A percentile compares a stretch with the other conserved stretches of the same genome.
These are phyloP conservation scores for Coemansia sp. DNA, from an alignment of 192 early-diverging fungal genomes.

Conservation along the genomic window DNA sequence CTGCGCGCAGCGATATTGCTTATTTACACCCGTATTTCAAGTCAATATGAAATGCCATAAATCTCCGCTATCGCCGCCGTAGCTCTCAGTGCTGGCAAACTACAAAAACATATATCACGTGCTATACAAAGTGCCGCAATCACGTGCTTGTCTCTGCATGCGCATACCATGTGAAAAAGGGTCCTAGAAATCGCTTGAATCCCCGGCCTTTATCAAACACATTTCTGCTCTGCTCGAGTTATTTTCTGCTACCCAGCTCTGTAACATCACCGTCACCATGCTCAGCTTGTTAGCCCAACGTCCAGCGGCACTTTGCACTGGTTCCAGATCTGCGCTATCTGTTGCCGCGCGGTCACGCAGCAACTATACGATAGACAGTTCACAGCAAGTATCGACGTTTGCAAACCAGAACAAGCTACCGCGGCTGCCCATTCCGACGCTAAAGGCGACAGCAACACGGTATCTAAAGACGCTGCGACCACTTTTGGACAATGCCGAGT, in stretches of 20 bases:
- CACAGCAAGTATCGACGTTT: constrained; percentile 54
- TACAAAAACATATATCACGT: neutral
- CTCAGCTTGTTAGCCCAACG: neutral
- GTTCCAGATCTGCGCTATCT: neutral
- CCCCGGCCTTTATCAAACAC: neutral
- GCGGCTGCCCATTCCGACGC: constrained; percentile 80
- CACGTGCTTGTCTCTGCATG: neutral
- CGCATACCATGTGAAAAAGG: neutral
- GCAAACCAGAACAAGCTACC: constrained; percentile 69
- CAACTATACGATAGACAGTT: neutral
- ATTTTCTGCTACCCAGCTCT: neutral
- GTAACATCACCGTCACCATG: neutral
- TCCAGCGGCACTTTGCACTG: neutral
- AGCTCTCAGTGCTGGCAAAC: too few relatives aligned
- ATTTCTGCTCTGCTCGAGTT: neutral
- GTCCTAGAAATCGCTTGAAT: neutral
- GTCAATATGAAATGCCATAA: too few relatives aligned
- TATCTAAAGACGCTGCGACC: constrained; percentile 77
- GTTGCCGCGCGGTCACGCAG: neutral
- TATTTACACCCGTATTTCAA: too few relatives aligned
- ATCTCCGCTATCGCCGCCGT: too few relatives aligned
- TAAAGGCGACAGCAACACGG: constrained; percentile 72
- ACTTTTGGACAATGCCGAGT: constrained; percentile 62
- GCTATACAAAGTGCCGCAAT: neutral
- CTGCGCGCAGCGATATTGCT: too few relatives aligned